Evolutionary conservation across 164 flowering plant species (phyloP), one percentile per base, ranked within the genome.

Genomic region (Umbellularia californica): DNA sequence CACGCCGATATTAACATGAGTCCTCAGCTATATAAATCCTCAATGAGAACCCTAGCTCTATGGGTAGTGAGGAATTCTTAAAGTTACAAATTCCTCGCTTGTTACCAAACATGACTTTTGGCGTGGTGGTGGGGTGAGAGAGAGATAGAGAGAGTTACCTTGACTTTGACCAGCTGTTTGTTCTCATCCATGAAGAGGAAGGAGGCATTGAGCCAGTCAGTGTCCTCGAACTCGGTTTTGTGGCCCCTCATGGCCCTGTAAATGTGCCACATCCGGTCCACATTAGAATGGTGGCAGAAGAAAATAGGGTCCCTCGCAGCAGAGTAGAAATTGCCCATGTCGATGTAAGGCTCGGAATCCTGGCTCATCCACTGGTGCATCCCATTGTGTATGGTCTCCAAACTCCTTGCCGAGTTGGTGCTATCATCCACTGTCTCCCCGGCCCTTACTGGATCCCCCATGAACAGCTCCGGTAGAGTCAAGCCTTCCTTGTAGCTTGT

Each of bases 311-410:
- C 68, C 17, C 25, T 22, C 11, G 15, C 68, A 10, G 68, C 30
- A 22, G 68, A 23, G 68, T 7, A 65, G 68, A 72, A 72, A 51
- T 72, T 62, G 52, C 74, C 74, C 74, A 72, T 60, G 74, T 72
- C 68, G 58, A 30, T 6, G 55, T 30, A 58, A 22, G 74, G 74
- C 14, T 66, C 27, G 22, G 35, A 6, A 2, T 30, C 52, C 9
- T 3, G 51, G 25, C 74, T 68, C 20, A n/a, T 22, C 66, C 66
- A 72, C 52, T 28, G 33, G 58, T 72, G 74, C 66, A 60, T 55
- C 3, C 25, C n/a, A 27, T 72, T 72, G 67, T 72, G 74, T 4
- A 72, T n/a, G 5, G 10, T 17, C 58, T 72, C 74, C 30, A 72
- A 0, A 25, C 50, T 33, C 10, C 74, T 68, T n/a, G 52, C 1